Evolutionary conservation across 441 rosid genomes (phyloP).

Genomic region (Daphne laureola): DNA sequence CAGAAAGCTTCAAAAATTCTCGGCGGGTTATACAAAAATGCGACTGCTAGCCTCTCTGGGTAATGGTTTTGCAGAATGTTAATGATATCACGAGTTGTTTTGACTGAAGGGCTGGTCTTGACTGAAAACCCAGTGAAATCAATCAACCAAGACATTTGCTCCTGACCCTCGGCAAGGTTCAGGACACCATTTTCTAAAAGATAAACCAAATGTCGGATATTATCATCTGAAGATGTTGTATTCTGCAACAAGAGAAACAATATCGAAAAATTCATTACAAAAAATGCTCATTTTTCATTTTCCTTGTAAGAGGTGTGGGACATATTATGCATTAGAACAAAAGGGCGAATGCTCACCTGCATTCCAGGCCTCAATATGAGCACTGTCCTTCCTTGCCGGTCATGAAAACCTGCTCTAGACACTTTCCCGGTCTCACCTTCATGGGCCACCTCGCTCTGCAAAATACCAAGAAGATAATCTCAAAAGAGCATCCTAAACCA

Average conservation of each 20-base stretch:
- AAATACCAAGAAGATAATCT: slow-evolving; percentile 1
- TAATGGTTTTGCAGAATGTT: slow-evolving; percentile 50
- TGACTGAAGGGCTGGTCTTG: slow-evolving; percentile 27
- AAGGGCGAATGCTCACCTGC: slow-evolving; percentile 28
- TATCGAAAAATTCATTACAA: background rate
- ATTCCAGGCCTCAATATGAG: slow-evolving; percentile 62
- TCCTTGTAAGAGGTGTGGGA: background rate
- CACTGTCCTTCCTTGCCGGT: slow-evolving; percentile 45
- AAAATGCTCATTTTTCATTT: too few relatives aligned
- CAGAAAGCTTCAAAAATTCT: slow-evolving; percentile 57
- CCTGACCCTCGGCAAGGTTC: slow-evolving; percentile 57
- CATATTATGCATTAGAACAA: background rate
- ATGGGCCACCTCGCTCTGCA: slow-evolving; percentile 50
- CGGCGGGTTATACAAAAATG: slow-evolving; percentile 59
- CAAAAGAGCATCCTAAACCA: background rate
- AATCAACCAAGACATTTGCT: slow-evolving; percentile 62
- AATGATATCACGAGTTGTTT: slow-evolving; percentile 46
- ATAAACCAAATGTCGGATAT: slow-evolving; percentile 55
- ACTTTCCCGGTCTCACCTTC: slow-evolving; percentile 62
- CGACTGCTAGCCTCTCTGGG: slow-evolving; percentile 57
- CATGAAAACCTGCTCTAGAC: slow-evolving; percentile 51
- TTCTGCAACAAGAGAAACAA: slow-evolving; percentile 29
- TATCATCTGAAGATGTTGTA: slow-evolving; percentile 46
- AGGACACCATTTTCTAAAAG: slow-evolving; percentile 60
- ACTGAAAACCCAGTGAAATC: slow-evolving; percentile 71